phyloP scores from a whole-genome alignment of 768 basidiomycete species.

The Pleurotus djamor region DNA sequence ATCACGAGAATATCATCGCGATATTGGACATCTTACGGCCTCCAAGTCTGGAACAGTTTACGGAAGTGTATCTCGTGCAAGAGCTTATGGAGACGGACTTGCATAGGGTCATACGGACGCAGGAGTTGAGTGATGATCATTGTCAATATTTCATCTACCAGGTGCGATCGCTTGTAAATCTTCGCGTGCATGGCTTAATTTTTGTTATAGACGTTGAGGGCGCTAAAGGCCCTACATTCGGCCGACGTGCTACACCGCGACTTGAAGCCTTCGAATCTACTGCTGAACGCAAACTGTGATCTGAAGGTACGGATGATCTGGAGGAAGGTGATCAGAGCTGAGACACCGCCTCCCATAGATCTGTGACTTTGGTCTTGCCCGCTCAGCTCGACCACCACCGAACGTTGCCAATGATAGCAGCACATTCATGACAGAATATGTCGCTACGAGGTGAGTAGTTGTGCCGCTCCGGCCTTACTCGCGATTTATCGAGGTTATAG shows the following conservation, averaged over 20 bases:
- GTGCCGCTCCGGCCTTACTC: background rate
- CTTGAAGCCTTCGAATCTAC: constrained; percentile 94
- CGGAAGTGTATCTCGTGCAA: constrained; percentile 80
- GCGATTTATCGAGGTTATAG: background rate
- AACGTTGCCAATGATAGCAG: constrained; percentile 82
- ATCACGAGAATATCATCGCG: constrained; percentile 67
- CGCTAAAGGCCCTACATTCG: constrained; percentile 93
- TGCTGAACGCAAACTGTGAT: constrained; percentile 97
- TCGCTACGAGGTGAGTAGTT: constrained; percentile 68
- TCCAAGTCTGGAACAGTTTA: constrained; percentile 75
- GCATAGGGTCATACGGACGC: constrained; percentile 95
- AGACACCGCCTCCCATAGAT: background rate
- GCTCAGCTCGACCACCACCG: constrained; percentile 81
- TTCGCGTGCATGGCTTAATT: background rate
- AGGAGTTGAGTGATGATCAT: constrained; percentile 94
- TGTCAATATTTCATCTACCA: constrained; percentile 94
- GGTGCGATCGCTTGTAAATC: constrained; percentile 5
- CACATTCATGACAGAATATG: constrained; percentile 92
- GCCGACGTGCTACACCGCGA: constrained; percentile 97
- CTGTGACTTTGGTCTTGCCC: constrained; percentile 91
- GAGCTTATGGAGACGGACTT: constrained; percentile 96
- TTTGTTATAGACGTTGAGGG: constrained; percentile 65
- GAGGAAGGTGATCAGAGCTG: too few species aligned
- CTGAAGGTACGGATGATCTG: constrained; percentile 59
- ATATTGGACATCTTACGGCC: constrained; percentile 90